These are phyloP conservation scores for Coniochaeta sp. DNA, from an alignment of 2,329 filamentous ascomycete genomes.

Conservation along the genomic window DNA sequence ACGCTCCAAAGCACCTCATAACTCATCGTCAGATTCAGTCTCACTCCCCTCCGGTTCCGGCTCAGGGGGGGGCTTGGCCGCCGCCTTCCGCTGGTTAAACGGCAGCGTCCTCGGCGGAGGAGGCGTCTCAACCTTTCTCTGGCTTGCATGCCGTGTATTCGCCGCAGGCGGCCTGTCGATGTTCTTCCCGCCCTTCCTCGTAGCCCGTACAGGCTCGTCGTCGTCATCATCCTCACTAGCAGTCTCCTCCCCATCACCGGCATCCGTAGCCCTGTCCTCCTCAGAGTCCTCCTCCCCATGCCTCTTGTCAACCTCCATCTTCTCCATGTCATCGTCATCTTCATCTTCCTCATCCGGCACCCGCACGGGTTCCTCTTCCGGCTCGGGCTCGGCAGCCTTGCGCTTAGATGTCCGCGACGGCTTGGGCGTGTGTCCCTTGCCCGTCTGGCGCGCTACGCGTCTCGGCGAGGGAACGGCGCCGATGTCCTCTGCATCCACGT, in stretches of 20 bases:
- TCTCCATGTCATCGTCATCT: constrained; percentile 38
- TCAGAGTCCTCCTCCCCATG: constrained; percentile 21
- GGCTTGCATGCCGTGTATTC: background rate
- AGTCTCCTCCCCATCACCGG: constrained; percentile 26
- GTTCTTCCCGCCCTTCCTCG: background rate
- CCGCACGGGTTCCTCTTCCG: constrained; percentile 9
- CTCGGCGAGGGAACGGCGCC: constrained; percentile 14
- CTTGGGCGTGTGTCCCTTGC: constrained; percentile 1
- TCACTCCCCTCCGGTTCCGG: constrained; percentile 31
- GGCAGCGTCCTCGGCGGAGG: constrained; percentile 29
- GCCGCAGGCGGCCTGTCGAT: background rate
- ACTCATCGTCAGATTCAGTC: constrained; percentile 50
- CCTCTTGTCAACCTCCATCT: constrained; percentile 41
- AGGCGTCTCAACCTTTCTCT: background rate
- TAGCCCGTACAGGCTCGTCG: constrained; percentile 14
- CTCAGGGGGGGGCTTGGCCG: constrained; percentile 15
- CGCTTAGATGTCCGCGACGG: constrained; percentile 41
- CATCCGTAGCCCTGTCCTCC: constrained; percentile 28
- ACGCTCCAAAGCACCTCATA: no score
- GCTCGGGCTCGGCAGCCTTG: constrained; percentile 33
- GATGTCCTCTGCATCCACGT: background rate
- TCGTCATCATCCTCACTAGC: constrained; percentile 35
- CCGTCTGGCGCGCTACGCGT: constrained; percentile 13
- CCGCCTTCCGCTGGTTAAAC: constrained; percentile 21
- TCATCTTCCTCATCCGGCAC: constrained; percentile 26